Evolutionary conservation across 257 asterid genomes (phyloP).

Genomic region (Solanum pinnatisectum): DNA sequence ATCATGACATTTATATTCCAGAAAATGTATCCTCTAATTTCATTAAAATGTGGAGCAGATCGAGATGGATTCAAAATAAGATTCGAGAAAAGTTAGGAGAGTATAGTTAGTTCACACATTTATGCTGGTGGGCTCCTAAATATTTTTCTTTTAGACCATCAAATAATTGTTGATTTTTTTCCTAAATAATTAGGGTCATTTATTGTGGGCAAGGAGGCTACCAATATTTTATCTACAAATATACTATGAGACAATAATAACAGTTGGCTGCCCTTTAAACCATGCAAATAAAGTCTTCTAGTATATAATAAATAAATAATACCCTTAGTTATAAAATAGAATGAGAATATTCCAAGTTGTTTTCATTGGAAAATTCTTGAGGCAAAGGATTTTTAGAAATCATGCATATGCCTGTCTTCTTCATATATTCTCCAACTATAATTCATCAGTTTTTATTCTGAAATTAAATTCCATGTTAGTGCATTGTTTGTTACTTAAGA

Average conservation of each 20-base stretch:
- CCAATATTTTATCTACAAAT: not conserved
- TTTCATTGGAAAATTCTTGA: not conserved
- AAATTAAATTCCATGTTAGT: not conserved
- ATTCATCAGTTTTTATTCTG: not conserved
- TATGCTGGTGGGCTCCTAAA: not conserved
- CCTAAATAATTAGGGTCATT: not conserved
- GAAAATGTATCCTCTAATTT: not conserved
- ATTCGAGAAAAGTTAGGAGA: not conserved
- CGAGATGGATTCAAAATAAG: not conserved
- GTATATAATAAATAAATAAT: not conserved
- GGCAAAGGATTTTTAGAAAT: not conserved
- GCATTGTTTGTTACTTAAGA: not conserved
- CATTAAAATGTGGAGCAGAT: not conserved
- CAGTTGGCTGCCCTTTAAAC: not conserved
- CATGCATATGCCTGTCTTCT: not conserved
- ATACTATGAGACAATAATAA: not conserved
- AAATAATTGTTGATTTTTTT: not conserved
- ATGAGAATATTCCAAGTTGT: not conserved
- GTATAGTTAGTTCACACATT: not conserved
- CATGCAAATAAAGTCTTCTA: not conserved
- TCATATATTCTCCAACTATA: not conserved
- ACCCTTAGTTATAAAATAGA: not conserved
- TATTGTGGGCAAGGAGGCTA: not conserved
- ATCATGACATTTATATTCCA: not conserved
- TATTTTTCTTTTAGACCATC: not conserved